Base-by-base conservation (phyloP, 2,329 filamentous ascomycete genomes). In the Neofusicoccum cordaticola region DNA sequence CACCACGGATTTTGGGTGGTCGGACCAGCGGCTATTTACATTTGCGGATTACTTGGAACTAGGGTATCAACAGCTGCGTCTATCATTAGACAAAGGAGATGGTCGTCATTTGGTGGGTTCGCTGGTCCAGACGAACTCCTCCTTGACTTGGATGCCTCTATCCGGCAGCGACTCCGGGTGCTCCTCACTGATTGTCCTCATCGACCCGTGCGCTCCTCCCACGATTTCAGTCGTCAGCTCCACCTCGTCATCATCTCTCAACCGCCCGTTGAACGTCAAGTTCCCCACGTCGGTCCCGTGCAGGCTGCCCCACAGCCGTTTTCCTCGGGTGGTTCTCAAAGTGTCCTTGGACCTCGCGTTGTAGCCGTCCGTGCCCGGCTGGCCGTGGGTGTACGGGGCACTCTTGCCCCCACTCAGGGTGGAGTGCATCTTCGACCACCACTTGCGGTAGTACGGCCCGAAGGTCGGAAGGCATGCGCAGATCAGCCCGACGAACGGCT, bases 401-500 rank as follows among this genome's bases (percentile, higher is more conserved):
- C 31, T 52, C n/a, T 39, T 52, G 13, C 50, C 50, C 2, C 50
- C 50, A 9, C 31, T 52, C 50, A 37, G 9, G 2, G 31, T 52
- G 6, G 50, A 39, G 34, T 52, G 50, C 5, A 39, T 7, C 9
- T 22, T 52, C 5, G 50, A 17, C 50, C 50, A 52, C 50, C 50
- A 52, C 17, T 52, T 52, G 50, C 50, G 50, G 31, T 52, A 52
- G 50, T 52, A 52, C 3, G 60, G 60, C 4, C 42, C 60, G 34
- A 62, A 62, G 12, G 60, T 52, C 4, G 60, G 76, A 13, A 78
- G 70, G 56, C 76, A 78, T 13, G 75, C 75, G 34, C 73, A 76
- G 11, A 78, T 69, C 58, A 78, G 76, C n/a, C 73, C 76, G 11
- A 75, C 69, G 19, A 71, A 73, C 8, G 75, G 71, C 65, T 78